Conservation (phyloP, 768 basidiomycete genomes). For the Dacryopinax primogenitus region DNA sequence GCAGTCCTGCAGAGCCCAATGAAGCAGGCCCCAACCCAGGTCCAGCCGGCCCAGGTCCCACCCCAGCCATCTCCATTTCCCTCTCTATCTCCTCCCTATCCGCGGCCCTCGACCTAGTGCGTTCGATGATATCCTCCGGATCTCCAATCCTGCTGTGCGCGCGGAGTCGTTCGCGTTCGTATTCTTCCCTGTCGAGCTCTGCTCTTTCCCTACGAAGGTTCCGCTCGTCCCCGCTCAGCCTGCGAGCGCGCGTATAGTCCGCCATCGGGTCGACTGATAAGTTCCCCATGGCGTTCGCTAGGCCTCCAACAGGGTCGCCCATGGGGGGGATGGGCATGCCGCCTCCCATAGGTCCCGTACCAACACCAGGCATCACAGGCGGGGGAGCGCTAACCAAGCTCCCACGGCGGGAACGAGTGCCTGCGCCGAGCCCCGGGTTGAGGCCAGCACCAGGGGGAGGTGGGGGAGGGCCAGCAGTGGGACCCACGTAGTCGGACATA, state of each 20-base stretch:
- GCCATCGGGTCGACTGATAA: slow-evolving; percentile 4
- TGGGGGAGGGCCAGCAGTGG: neutral
- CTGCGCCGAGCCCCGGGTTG: neutral
- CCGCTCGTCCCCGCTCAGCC: slow-evolving; percentile 10
- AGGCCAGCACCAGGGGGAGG: neutral
- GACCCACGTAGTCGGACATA: neutral
- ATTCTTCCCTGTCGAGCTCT: slow-evolving; percentile 1
- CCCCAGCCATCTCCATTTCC: slow-evolving; percentile 3
- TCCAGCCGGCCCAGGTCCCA: neutral
- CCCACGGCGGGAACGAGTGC: neutral
- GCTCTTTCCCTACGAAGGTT: neutral
- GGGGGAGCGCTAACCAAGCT: neutral
- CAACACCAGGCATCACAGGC: neutral
- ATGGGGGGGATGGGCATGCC: slow-evolving; percentile 5
- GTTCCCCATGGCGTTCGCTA: neutral
- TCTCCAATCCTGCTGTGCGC: neutral
- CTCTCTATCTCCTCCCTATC: neutral
- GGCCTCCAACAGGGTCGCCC: neutral
- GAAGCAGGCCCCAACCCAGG: no score
- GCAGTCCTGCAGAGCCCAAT: no score
- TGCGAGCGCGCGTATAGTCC: slow-evolving; percentile 20
- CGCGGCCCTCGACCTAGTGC: neutral
- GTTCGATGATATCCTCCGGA: neutral
- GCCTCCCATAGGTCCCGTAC: neutral
- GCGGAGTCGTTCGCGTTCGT: neutral